A percentile compares a stretch with the other conserved stretches of the same genome.
Evolutionary conservation across 495 filamentous ascomycete species (phyloP).

Genomic region (Aspergillus egyptiacus): DNA sequence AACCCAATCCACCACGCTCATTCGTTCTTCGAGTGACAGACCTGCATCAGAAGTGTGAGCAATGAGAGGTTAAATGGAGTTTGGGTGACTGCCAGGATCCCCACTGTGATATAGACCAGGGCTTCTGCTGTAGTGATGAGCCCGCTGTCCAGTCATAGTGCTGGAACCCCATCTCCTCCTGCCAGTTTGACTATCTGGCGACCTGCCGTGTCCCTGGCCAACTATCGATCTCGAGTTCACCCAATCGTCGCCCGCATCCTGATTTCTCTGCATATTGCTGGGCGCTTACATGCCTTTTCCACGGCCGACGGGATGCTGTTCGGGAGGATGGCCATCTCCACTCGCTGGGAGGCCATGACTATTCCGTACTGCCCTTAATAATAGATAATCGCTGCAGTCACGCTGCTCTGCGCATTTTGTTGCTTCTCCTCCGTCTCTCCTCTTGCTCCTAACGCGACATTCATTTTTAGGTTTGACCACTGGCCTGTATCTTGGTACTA

Average conservation of each 20-base stretch:
- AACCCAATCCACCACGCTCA: slow-evolving; percentile 3
- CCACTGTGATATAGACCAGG: slow-evolving; percentile 40
- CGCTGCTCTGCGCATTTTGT: slow-evolving; percentile 16
- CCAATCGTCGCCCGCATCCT: slow-evolving; percentile 27
- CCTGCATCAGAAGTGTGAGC: slow-evolving; percentile 27
- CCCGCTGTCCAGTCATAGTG: slow-evolving; percentile 23
- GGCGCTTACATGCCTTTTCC: slow-evolving; percentile 30
- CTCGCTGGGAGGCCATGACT: not conserved
- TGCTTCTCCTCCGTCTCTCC: slow-evolving; percentile 9
- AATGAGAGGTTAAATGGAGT: slow-evolving; percentile 9
- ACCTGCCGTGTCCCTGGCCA: slow-evolving; percentile 18
- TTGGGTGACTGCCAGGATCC: slow-evolving; percentile 10
- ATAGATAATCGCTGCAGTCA: slow-evolving; percentile 35
- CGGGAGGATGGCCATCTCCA: slow-evolving; percentile 3
- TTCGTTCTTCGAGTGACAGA: slow-evolving; percentile 27
- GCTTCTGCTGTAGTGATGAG: slow-evolving; percentile 22
- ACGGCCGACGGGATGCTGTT: slow-evolving; percentile 9
- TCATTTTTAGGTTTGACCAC: slow-evolving; percentile 19
- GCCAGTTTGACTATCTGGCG: not conserved
- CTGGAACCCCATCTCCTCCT: slow-evolving; percentile 5
- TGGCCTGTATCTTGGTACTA: slow-evolving; percentile 19
- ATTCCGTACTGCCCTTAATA: slow-evolving; percentile 15
- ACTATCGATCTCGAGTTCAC: slow-evolving; percentile 6
- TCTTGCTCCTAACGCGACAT: slow-evolving; percentile 10
- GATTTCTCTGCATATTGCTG: slow-evolving; percentile 20